These are phyloP conservation scores for Aspergillus sp. DNA, from an alignment of 2,329 filamentous ascomycete genomes.

Conservation along the genomic window DNA sequence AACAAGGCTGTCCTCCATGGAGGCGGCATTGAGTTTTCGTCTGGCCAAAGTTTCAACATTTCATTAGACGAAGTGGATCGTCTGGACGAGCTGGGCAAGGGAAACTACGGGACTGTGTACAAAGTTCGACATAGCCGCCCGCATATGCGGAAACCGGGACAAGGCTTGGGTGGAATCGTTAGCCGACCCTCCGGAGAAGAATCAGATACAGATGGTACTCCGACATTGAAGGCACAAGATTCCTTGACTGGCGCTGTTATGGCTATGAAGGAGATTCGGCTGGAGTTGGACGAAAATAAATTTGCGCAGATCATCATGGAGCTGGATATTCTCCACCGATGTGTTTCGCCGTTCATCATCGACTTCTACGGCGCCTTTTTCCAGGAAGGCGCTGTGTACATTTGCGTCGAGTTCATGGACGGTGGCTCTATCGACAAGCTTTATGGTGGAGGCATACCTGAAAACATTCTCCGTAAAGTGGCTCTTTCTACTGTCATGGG, in stretches of 20 bases:
- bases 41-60: slow-evolving; percentile 86
- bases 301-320: slow-evolving; percentile 98
- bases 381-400: slow-evolving; percentile 97
- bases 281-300: slow-evolving; percentile 95
- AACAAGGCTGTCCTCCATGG: slow-evolving; percentile 88
- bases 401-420: slow-evolving; percentile 99
- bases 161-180: slow-evolving; percentile 62
- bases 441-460: slow-evolving; percentile 86
- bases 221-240: slow-evolving; percentile 19
- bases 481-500: slow-evolving; percentile 87
- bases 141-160: slow-evolving; percentile 59
- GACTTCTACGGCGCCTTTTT: slow-evolving; percentile 99
- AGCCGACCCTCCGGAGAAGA: slow-evolving; percentile 33
- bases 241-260: slow-evolving; percentile 69
- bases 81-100: slow-evolving; percentile 89
- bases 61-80: slow-evolving; percentile 95
- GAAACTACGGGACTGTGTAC: slow-evolving; percentile 97
- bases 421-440: slow-evolving; percentile 96
- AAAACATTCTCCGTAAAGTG: slow-evolving; percentile 84
- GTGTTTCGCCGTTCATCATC: slow-evolving; percentile 92
- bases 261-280: slow-evolving; percentile 98
- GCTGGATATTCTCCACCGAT: slow-evolving; percentile 91
- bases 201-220: slow-evolving; percentile 10
- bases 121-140: slow-evolving; percentile 85
- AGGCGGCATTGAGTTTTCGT: slow-evolving; percentile 87